These are phyloP conservation scores for Gyromitra esculenta DNA, from an alignment of 2,329 filamentous ascomycete genomes.

Conservation along the genomic window DNA sequence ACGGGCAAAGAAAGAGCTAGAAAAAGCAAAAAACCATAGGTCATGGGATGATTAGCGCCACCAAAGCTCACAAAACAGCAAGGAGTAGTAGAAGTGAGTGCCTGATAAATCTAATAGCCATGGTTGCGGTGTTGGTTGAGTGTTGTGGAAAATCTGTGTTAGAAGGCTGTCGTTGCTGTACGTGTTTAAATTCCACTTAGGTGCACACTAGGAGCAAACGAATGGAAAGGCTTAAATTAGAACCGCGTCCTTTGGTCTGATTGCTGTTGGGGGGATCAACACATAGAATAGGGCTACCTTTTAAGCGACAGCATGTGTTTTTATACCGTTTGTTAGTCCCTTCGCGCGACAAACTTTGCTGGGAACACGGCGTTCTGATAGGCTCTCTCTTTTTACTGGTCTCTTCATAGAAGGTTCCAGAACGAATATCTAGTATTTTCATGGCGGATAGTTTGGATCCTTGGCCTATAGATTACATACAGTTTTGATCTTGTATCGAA, in stretches of 20 bases:
- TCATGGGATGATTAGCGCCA: neutral
- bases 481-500: too few relatives aligned
- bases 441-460: too few relatives aligned
- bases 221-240: neutral
- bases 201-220: neutral
- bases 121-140: neutral
- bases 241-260: neutral
- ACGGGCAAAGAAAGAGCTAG: conserved; percentile 13
- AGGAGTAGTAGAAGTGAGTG: neutral
- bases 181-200: neutral
- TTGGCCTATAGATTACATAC: too few relatives aligned
- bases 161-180: conserved; percentile 1
- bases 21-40: neutral
- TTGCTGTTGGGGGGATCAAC: too few relatives aligned
- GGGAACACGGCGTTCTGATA: too few relatives aligned
- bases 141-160: neutral
- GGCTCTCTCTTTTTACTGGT: too few relatives aligned
- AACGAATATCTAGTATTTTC: too few relatives aligned
- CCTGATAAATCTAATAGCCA: neutral
- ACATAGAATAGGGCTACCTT: neutral
- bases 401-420: too few relatives aligned
- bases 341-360: neutral
- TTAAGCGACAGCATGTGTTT: neutral
- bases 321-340: neutral
- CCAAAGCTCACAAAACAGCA: neutral